These are phyloP conservation scores for Spathaspora boniae DNA, from an alignment of 805 yeast species.

Conservation along the genomic window DNA sequence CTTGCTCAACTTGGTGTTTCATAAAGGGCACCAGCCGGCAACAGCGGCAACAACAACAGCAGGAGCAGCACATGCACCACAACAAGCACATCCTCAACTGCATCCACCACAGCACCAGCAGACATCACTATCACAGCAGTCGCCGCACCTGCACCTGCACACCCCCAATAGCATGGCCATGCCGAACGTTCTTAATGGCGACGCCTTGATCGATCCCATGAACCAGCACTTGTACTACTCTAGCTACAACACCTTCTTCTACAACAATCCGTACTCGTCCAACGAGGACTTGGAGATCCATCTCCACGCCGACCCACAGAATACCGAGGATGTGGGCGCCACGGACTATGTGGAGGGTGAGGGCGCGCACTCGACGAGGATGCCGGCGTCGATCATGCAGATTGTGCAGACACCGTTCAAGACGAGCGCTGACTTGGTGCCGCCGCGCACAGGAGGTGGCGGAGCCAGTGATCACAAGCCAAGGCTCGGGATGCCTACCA, in stretches of 20 bases:
- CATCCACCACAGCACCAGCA: constrained; percentile 4
- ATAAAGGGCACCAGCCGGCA: constrained; percentile 29
- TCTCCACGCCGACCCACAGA: constrained; percentile 35
- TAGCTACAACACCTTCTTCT: constrained; percentile 35
- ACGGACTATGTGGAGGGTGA: constrained; percentile 37
- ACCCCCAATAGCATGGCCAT: constrained; percentile 13
- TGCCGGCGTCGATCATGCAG: constrained; percentile 56
- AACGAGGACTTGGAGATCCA: constrained; percentile 40
- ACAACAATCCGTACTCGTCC: constrained; percentile 36
- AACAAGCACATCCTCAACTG: constrained; percentile 4
- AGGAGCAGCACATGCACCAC: constrained; percentile 7
- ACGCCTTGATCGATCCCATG: constrained; percentile 26
- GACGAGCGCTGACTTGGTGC: constrained; percentile 42
- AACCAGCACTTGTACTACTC: constrained; percentile 37
- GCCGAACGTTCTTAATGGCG: constrained; percentile 14
- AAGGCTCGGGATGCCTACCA: constrained; percentile 45
- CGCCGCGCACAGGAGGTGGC: constrained; percentile 24
- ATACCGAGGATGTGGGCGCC: constrained; percentile 21
- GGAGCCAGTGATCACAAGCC: constrained; percentile 15
- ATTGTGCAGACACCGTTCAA: constrained; percentile 36
- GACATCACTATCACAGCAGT: background rate
- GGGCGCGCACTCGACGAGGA: constrained; percentile 31
- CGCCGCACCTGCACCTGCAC: constrained; percentile 6
- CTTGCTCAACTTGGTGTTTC: constrained; percentile 51
- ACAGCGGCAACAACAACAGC: constrained; percentile 1